A percentile compares a stretch with the other conserved stretches of the same genome.
These are phyloP conservation scores for Tolypocladium tropicale DNA, from an alignment of 2,329 filamentous ascomycete genomes.

Conservation along the genomic window DNA sequence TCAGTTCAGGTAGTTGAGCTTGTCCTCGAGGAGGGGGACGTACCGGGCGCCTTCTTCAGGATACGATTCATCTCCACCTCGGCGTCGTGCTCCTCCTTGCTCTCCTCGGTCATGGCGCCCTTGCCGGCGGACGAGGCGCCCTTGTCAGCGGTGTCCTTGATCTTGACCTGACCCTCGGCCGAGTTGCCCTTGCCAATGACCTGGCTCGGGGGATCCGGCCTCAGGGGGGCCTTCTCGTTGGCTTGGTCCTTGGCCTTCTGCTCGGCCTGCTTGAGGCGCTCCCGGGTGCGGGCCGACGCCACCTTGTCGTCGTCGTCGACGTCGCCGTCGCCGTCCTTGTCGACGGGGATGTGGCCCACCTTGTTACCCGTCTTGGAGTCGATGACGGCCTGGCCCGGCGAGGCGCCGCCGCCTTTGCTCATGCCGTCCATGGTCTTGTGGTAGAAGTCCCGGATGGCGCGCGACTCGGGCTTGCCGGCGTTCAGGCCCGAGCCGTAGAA, in stretches of 20 bases:
- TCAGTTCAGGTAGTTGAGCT: too few species aligned
- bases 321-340: conserved; percentile 44
- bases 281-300: conserved; percentile 40
- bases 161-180: conserved; percentile 37
- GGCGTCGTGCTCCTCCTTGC: conserved; percentile 51
- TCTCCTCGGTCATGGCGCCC: conserved; percentile 31
- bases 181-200: conserved; percentile 50
- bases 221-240: conserved; percentile 55
- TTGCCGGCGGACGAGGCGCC: conserved; percentile 15
- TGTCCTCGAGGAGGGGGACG: conserved; percentile 23
- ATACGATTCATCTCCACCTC: conserved; percentile 67
- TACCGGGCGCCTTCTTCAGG: conserved; percentile 76
- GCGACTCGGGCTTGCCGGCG: conserved; percentile 29
- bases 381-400: conserved; percentile 26
- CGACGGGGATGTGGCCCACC: conserved; percentile 29
- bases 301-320: conserved; percentile 46
- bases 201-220: conserved; percentile 46
- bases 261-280: conserved; percentile 58
- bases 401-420: conserved; percentile 20
- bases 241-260: conserved; percentile 58
- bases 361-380: conserved; percentile 27
- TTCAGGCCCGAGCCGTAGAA: conserved; percentile 60
- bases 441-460: conserved; percentile 45
- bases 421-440: conserved; percentile 48
- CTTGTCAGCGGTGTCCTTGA: conserved; percentile 13